Evolutionary conservation across 163 green algal species (phyloP).

Genomic region (Botryococcus braunii): DNA sequence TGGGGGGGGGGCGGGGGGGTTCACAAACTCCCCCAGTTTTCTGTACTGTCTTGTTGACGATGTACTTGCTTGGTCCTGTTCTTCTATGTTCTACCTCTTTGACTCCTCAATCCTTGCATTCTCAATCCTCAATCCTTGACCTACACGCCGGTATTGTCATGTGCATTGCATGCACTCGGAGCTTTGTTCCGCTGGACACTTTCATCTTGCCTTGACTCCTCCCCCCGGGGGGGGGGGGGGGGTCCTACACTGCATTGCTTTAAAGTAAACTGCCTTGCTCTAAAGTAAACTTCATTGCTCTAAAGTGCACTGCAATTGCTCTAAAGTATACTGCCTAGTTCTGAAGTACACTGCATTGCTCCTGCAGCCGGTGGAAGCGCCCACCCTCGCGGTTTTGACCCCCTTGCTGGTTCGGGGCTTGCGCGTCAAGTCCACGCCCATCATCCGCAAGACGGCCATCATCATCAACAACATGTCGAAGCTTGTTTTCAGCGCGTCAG

Average conservation of each 20-base stretch:
- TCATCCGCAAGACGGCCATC: conserved; percentile 69
- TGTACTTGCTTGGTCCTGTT: too few relatives aligned
- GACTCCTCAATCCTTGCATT: too few relatives aligned
- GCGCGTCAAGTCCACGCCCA: conserved; percentile 61
- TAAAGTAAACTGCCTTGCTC: neutral
- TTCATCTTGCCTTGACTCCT: neutral
- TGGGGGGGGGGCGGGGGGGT: too few relatives aligned
- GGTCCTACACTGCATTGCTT: too few relatives aligned
- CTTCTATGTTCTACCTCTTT: too few relatives aligned
- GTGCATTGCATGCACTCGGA: too few relatives aligned
- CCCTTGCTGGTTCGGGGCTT: conserved; percentile 70
- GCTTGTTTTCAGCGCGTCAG: conserved; percentile 58
- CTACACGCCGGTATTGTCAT: too few relatives aligned
- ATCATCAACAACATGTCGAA: conserved; percentile 85
- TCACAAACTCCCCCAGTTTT: too few relatives aligned
- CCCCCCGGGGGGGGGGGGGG: too few relatives aligned
- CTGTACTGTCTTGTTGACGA: too few relatives aligned
- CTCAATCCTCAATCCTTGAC: too few relatives aligned
- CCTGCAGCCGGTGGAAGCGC: conserved; percentile 49
- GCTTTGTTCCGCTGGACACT: too few relatives aligned
- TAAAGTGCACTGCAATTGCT: neutral
- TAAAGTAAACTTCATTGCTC: neutral
- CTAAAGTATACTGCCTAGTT: neutral
- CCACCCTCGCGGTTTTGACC: conserved; percentile 66
- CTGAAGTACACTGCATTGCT: neutral